Evolutionary conservation across 2,329 filamentous ascomycete species (phyloP).

Genomic region (Pyrenochaeta sp.): DNA sequence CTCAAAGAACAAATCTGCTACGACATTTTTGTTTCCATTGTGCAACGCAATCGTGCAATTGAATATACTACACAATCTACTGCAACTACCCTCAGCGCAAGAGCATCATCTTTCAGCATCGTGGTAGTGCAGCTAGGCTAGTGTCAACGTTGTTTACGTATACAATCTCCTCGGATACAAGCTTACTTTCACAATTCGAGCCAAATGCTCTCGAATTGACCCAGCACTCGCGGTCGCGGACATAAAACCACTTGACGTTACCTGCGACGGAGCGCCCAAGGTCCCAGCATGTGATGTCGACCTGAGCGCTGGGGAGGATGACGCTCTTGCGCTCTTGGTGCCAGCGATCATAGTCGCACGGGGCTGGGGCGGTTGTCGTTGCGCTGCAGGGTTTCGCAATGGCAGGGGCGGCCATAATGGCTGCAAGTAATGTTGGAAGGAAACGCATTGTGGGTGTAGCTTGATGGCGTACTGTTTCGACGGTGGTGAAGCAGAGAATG

Average conservation of each 20-base stretch:
- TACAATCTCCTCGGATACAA: neutral
- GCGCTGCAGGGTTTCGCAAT: conserved; percentile 1
- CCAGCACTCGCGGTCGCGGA: conserved; percentile 2
- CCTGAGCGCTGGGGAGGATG: neutral
- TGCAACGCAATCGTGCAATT: no score
- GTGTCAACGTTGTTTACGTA: neutral
- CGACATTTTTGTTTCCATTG: no score
- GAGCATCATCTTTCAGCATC: neutral
- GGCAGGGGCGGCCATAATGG: neutral
- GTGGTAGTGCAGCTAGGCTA: neutral
- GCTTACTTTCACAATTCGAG: neutral
- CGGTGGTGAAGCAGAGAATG: no score
- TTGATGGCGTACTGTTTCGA: no score
- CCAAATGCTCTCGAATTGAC: neutral
- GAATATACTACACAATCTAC: no score
- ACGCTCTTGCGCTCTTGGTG: conserved; percentile 7
- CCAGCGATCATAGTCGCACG: conserved; percentile 6
- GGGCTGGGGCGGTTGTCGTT: neutral
- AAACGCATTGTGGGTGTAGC: neutral
- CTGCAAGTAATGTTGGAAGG: neutral
- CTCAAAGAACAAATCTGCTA: no score
- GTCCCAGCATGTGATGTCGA: conserved; percentile 3
- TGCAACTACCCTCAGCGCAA: no score
- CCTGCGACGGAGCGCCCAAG: neutral
- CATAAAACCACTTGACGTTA: conserved; percentile 3